phyloP scores from a whole-genome alignment of 2,329 filamentous ascomycete genomes.

The Fusarium sambucinum region DNA sequence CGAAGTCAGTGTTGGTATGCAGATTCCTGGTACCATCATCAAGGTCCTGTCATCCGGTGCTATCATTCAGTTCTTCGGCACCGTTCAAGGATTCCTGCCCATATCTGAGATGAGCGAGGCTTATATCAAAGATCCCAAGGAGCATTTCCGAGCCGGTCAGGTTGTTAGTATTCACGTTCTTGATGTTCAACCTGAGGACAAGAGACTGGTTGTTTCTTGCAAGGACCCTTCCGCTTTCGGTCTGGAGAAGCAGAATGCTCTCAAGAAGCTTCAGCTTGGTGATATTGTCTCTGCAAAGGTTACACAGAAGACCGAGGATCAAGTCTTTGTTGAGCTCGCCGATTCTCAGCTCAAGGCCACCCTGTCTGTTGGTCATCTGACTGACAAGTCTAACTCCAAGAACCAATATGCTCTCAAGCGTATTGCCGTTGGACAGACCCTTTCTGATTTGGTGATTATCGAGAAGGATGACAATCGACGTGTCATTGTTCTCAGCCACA shows the following conservation, averaged over 20 bases:
- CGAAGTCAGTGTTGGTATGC: slow-evolving; percentile 78
- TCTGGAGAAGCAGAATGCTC: slow-evolving; percentile 78
- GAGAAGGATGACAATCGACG: slow-evolving; percentile 84
- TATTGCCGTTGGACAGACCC: slow-evolving; percentile 83
- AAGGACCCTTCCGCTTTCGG: slow-evolving; percentile 87
- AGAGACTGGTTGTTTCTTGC: slow-evolving; percentile 88
- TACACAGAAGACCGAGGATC: slow-evolving; percentile 82
- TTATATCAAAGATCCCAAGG: slow-evolving; percentile 87
- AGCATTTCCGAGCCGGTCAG: slow-evolving; percentile 91
- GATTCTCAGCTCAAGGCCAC: slow-evolving; percentile 81
- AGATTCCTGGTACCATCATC: slow-evolving; percentile 87
- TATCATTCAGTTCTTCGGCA: slow-evolving; percentile 91
- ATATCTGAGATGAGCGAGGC: slow-evolving; percentile 98
- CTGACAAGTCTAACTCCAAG: slow-evolving; percentile 86
- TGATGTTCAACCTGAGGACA: slow-evolving; percentile 77
- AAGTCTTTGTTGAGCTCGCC: slow-evolving; percentile 80
- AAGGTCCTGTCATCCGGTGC: slow-evolving; percentile 84
- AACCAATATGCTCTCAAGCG: slow-evolving; percentile 81
- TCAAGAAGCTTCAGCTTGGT: slow-evolving; percentile 80
- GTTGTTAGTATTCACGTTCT: slow-evolving; percentile 92
- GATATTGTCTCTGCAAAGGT: slow-evolving; percentile 82
- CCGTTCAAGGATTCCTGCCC: slow-evolving; percentile 86
- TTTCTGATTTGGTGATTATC: slow-evolving; percentile 86
- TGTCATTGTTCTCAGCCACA: slow-evolving; percentile 82
- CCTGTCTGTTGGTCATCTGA: slow-evolving; percentile 81